Evolutionary conservation across 768 basidiomycete species (phyloP).

Genomic region (Tylopilus subfusipes): DNA sequence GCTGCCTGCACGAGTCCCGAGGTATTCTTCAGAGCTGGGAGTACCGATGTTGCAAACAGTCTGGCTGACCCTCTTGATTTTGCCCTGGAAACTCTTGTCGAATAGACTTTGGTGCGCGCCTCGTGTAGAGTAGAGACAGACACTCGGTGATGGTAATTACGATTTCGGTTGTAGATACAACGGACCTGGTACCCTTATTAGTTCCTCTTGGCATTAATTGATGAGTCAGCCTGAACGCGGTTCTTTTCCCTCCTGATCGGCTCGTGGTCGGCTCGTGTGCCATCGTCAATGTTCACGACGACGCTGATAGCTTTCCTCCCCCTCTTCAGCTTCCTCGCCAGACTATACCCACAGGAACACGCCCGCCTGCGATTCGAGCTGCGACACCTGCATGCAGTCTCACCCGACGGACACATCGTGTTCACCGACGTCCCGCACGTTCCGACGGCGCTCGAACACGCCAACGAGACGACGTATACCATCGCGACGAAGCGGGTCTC

Average conservation of each 20-base stretch:
- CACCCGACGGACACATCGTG: conserved; percentile 43
- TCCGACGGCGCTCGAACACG: conserved; percentile 6
- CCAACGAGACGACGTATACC: conserved; percentile 30
- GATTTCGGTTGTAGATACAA: neutral
- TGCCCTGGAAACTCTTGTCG: conserved; percentile 54
- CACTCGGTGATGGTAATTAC: conserved; percentile 1
- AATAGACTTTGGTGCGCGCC: conserved; percentile 11
- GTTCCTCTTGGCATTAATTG: too few relatives aligned
- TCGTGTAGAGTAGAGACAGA: conserved; percentile 3
- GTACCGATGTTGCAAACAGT: conserved; percentile 32
- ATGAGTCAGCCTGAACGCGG: conserved; percentile 19
- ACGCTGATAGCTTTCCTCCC: conserved; percentile 47
- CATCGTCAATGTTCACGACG: conserved; percentile 35
- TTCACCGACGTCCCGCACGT: conserved; percentile 47
- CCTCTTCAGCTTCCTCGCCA: conserved; percentile 31
- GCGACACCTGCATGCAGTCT: conserved; percentile 60
- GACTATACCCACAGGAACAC: conserved; percentile 5
- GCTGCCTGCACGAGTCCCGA: conserved; percentile 93
- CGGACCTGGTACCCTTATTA: too few relatives aligned
- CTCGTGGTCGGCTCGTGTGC: neutral
- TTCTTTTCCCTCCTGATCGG: neutral
- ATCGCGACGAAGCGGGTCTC: conserved; percentile 38
- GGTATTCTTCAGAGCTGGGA: conserved; percentile 64
- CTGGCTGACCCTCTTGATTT: conserved; percentile 57
- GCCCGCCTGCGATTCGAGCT: conserved; percentile 47